These are phyloP conservation scores for Amylocystis lapponica DNA, from an alignment of 768 basidiomycete species.

Conservation along the genomic window DNA sequence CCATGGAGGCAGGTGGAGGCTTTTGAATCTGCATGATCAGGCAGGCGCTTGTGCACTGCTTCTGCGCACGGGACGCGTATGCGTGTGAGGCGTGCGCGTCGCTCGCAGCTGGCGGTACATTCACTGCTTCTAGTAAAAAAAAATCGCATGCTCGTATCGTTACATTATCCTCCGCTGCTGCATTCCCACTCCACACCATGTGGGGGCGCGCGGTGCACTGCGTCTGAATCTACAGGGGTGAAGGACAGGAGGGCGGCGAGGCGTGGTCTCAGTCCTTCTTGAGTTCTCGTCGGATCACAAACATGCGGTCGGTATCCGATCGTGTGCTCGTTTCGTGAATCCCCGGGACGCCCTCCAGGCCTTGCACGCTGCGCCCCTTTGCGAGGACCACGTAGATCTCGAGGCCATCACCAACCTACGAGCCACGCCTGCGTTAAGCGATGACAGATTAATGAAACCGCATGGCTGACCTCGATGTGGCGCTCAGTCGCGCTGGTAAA, in stretches of 20 bases:
- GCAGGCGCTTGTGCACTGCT: no score
- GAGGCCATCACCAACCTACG: slow-evolving; percentile 88
- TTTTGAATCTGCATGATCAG: no score
- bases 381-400: slow-evolving; percentile 88
- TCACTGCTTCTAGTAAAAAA: no score
- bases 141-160: no score
- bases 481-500: slow-evolving; percentile 97
- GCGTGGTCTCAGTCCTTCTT: slow-evolving; percentile 95
- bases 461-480: slow-evolving; percentile 78
- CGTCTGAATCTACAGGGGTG: no score
- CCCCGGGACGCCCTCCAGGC: slow-evolving; percentile 48
- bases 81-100: no score
- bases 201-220: no score
- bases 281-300: slow-evolving; percentile 69
- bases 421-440: neutral
- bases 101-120: no score
- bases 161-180: slow-evolving; percentile 1
- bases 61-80: no score
- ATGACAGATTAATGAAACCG: neutral
- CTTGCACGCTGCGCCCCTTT: slow-evolving; percentile 55
- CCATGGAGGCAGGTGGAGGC: no score
- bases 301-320: slow-evolving; percentile 67
- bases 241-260: slow-evolving; percentile 4
- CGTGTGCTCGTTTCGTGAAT: slow-evolving; percentile 58
- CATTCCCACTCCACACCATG: neutral